Evolutionary conservation across 2,329 filamentous ascomycete species (phyloP), one percentile per base, ranked within the genome.

Genomic region (Fusarium torreyae): DNA sequence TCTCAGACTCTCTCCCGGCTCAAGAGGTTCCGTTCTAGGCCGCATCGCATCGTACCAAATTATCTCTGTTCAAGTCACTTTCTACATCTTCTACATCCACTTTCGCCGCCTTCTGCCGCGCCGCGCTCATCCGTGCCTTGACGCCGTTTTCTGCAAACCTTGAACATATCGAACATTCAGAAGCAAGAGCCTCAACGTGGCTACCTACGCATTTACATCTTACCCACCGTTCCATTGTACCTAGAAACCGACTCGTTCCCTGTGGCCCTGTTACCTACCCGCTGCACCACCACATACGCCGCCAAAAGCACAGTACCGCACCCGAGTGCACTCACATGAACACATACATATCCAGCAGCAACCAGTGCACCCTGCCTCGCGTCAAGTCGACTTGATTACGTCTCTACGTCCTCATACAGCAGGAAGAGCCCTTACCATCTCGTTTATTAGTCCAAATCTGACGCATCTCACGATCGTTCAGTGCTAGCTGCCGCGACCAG

Each of bases 241-340:
- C 38, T 38, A 38, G 24, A 59, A 70, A 31, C 44, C 53, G 58
- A 64, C 58, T 62, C 60, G 52, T 49, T 71, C 56, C 52, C 57
- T 71, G 61, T 66, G 62, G 58, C 62, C 57, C 68, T 72, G 66
- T 63, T 70, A 57, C 58, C 60, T 73, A 57, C 58, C 60, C 58
- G 60, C 71, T 73, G 69, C 71, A 73, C 64, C 66, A 72, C 68
- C 67, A 65, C 64, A 61, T 54, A 59, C 59, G 64, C 67, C 67
- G 59, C 60, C 69, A 62, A 60, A 59, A 72, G 69, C 51, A 71
- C 70, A 64, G 52, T 58, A 64, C 67, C 65, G 60, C 44, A 70
- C 68, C 50, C 46, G 50, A 71, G 51, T 63, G 57, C 57, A 58
- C 69, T 64, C 58, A 63, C 58, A 70, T 62, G 67, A 72, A 70